Evolutionary conservation across 257 asterid species (phyloP), one percentile per base, ranked within the genome.

Genomic region (Solanum habrochaites): DNA sequence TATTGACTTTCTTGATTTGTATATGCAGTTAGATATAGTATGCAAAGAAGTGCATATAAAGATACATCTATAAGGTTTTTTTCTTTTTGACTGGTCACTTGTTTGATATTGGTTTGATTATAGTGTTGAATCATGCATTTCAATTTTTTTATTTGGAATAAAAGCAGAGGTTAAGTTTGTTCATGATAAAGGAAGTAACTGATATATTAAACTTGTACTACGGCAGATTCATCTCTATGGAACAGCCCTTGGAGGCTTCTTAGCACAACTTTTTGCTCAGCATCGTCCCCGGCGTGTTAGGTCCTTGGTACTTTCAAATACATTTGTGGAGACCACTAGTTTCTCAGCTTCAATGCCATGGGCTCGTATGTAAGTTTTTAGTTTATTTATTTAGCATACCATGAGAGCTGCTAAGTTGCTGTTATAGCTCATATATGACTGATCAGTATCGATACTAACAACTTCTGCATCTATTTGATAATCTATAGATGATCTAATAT

Each of bases 231-330:
- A 97, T 94, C 94, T 96, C 13, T 97, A 96, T 67, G 99, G 99
- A 37, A 95, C 98, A 87, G 93, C 99, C 49, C 98, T 97, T 88
- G 99, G 99, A 85, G 99, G 99, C 85, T 97, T 97, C 94, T 93
- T 97, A 88, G 99, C 99, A 83, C 99, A 97, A 90, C 93, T 97
- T 71, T 97, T 96, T 92, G 98, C 99, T 88, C 98, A 94, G 88
- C 95, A 95, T 93, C 98, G 98, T 74, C 99, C 99, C 14, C 94
- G 99, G 45, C 91, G 99, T 89, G 99, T 97, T 90, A 92, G 88
- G 90, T 97, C 99, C 40, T 89, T 97, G 95, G 92, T 97, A 84
- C 97, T 97, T 85, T 97, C 99, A 69, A 97, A 97, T 91, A 91
- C 99, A 74, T 97, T 94, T 89, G 87, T 96, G 93, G 99, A 96